Evolutionary conservation across 768 basidiomycete species (phyloP).

Genomic region (Suillus subaureus): DNA sequence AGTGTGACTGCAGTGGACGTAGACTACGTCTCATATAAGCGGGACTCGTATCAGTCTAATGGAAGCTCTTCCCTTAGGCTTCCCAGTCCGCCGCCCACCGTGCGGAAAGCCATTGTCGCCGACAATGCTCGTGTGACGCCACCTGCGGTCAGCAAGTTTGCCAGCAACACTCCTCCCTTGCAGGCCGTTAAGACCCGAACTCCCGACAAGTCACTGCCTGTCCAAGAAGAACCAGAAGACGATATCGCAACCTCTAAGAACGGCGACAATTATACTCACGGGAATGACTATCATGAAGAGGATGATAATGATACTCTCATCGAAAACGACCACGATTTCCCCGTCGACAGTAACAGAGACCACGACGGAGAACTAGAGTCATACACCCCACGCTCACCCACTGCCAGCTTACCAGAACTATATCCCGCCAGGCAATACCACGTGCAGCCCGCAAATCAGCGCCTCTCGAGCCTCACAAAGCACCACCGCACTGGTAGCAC

Average conservation of each 20-base stretch:
- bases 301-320: slow-evolving; percentile 49
- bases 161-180: slow-evolving; percentile 57
- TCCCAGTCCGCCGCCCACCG: slow-evolving; percentile 29
- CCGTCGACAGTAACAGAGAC: slow-evolving; percentile 37
- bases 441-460: slow-evolving; percentile 30
- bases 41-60: slow-evolving; percentile 43
- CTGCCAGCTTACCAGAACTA: slow-evolving; percentile 56
- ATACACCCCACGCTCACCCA: slow-evolving; percentile 72
- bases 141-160: slow-evolving; percentile 38
- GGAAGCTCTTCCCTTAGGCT: slow-evolving; percentile 28
- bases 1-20: slow-evolving; percentile 36
- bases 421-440: slow-evolving; percentile 34
- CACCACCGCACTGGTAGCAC: slow-evolving; percentile 60
- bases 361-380: slow-evolving; percentile 53
- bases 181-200: slow-evolving; percentile 56
- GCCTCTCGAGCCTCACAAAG: slow-evolving; percentile 41
- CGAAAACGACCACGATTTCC: slow-evolving; percentile 40
- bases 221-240: slow-evolving; percentile 78
- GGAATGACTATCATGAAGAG: slow-evolving; percentile 45
- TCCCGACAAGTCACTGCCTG: slow-evolving; percentile 72
- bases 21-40: slow-evolving; percentile 47
- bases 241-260: slow-evolving; percentile 46
- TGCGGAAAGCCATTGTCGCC: slow-evolving; percentile 26
- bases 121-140: slow-evolving; percentile 35
- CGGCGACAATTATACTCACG: slow-evolving; percentile 43